A percentile compares a stretch with the other conserved stretches of the same genome.
Evolutionary conservation across 1,284 basidiomycete genomes (phyloP).

Genomic region (Singerocomus inundabilis): DNA sequence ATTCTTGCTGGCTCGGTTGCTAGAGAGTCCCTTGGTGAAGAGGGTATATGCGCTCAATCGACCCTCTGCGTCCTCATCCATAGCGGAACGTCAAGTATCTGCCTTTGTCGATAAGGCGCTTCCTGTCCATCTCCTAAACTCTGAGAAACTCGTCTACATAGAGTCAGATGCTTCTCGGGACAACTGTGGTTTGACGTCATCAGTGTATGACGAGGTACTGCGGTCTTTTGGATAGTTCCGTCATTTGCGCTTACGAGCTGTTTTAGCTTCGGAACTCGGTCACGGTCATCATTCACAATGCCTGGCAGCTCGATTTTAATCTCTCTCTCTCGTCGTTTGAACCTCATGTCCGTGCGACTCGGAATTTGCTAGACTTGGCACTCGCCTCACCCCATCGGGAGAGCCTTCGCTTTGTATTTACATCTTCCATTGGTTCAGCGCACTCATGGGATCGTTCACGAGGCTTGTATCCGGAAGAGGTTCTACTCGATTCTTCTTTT

Average conservation of each 20-base stretch:
- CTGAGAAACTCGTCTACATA: slow-evolving; percentile 1
- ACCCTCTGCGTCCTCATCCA: background rate
- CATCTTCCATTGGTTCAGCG: slow-evolving; percentile 6
- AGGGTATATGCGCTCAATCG: slow-evolving; percentile 7
- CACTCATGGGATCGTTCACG: slow-evolving; percentile 8
- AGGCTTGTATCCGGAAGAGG: slow-evolving; percentile 1
- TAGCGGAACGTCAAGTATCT: background rate
- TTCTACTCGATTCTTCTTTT: background rate
- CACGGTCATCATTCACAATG: slow-evolving; percentile 8
- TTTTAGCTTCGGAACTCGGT: slow-evolving; percentile 4
- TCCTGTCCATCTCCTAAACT: background rate
- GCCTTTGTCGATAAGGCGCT: slow-evolving; percentile 3
- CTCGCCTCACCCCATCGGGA: background rate
- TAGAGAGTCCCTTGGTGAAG: background rate
- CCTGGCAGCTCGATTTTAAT: slow-evolving; percentile 11
- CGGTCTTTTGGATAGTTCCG: background rate
- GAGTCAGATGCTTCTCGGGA: slow-evolving; percentile 1
- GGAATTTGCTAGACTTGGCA: slow-evolving; percentile 3
- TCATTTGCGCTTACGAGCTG: background rate
- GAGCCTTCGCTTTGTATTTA: slow-evolving; percentile 6
- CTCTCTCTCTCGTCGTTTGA: slow-evolving; percentile 6
- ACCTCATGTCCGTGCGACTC: background rate
- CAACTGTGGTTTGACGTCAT: slow-evolving; percentile 3
- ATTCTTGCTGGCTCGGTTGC: background rate
- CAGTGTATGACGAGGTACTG: slow-evolving; percentile 3